Conservation (phyloP, 2,329 filamentous ascomycete species). For the Alternaria solani region DNA sequence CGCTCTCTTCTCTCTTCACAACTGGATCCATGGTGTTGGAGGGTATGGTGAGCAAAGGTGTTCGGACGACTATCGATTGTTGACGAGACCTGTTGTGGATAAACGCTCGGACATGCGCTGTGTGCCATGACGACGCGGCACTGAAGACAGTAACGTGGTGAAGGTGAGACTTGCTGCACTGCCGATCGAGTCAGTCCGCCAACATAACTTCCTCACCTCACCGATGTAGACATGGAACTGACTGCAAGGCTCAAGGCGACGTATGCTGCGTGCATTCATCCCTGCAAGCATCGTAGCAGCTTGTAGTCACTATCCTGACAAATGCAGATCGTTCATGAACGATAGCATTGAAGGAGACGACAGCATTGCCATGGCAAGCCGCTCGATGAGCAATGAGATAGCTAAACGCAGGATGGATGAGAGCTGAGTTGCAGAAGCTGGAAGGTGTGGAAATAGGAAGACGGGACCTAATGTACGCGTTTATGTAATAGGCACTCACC, state of each 20-base stretch:
- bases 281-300: not conserved
- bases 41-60: not conserved
- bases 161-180: not conserved
- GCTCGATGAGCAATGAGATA: not conserved
- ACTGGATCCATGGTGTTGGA: slow-evolving; percentile 2
- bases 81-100: not conserved
- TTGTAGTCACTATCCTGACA: not conserved
- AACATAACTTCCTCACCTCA: not conserved
- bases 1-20: slow-evolving; percentile 21
- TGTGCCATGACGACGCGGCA: not conserved
- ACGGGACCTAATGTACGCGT: not conserved
- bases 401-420: not conserved
- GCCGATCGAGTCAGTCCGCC: not conserved
- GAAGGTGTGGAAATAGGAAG: not conserved
- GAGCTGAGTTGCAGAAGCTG: not conserved
- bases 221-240: not conserved
- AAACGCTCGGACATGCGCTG: not conserved
- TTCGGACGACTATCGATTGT: not conserved
- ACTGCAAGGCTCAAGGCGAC: not conserved
- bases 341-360: not conserved
- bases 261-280: not conserved
- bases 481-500: not conserved
- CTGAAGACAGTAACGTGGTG: not conserved
- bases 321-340: not conserved
- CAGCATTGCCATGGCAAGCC: not conserved